These are phyloP conservation scores for Saccharomycopsis sp. DNA, from an alignment of 805 yeast genomes.

Conservation along the genomic window DNA sequence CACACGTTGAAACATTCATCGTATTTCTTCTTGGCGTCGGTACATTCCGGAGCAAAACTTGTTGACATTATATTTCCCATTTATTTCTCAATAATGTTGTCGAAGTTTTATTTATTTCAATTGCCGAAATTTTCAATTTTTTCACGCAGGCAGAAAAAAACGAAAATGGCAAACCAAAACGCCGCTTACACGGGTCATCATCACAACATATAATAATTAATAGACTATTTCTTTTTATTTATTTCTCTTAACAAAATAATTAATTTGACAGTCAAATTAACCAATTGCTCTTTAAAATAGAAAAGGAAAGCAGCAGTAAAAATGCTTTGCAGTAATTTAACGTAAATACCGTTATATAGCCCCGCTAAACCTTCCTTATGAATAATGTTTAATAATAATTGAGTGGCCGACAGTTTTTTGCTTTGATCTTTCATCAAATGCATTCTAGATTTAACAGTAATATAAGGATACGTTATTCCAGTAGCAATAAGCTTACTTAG, in stretches of 20 bases:
- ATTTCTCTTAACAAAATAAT: slow-evolving; percentile 32
- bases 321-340: slow-evolving; percentile 78
- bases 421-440: slow-evolving; percentile 44
- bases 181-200: neutral
- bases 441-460: slow-evolving; percentile 84
- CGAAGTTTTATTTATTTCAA: too few relatives aligned
- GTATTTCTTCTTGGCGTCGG: slow-evolving; percentile 74
- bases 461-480: slow-evolving; percentile 81
- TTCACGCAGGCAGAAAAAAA: too few relatives aligned
- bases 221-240: neutral
- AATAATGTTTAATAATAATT: slow-evolving; percentile 50
- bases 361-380: slow-evolving; percentile 67
- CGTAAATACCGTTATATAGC: slow-evolving; percentile 73
- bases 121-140: too few relatives aligned
- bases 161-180: too few relatives aligned
- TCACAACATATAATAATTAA: neutral
- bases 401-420: slow-evolving; percentile 28
- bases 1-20: slow-evolving; percentile 92
- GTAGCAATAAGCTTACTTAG: slow-evolving; percentile 88
- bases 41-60: slow-evolving; percentile 96
- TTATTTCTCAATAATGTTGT: neutral
- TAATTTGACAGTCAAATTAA: slow-evolving; percentile 47
- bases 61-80: slow-evolving; percentile 77
- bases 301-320: slow-evolving; percentile 85
- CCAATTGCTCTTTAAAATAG: slow-evolving; percentile 82